phyloP scores from a whole-genome alignment of 192 early-diverging fungal species.

The Jimgerdemannia lactiflua region DNA sequence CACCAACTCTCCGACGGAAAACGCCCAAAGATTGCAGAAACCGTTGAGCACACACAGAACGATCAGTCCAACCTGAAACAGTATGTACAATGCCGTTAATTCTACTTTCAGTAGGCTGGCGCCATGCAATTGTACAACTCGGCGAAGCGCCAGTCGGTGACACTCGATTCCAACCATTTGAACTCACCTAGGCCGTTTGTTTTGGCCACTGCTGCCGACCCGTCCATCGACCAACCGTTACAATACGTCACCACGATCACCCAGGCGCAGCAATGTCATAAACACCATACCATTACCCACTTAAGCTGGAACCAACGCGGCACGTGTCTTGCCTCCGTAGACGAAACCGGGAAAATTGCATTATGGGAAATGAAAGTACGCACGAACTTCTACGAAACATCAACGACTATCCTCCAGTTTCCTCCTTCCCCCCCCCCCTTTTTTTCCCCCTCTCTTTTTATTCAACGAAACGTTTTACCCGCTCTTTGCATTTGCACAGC shows the following conservation, averaged over 20 bases:
- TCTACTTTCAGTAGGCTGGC: no score
- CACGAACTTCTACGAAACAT: not conserved
- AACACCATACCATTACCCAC: conserved; percentile 25
- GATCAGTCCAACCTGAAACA: not conserved
- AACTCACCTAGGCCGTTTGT: not conserved
- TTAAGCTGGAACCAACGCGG: conserved; percentile 35
- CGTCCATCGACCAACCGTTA: not conserved
- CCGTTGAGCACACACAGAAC: not conserved
- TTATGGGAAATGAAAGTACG: conserved; percentile 30
- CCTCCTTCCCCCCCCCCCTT: no score
- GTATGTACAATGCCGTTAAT: not conserved
- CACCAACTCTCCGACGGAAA: not conserved
- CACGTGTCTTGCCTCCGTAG: conserved; percentile 20
- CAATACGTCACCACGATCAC: not conserved
- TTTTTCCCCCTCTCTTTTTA: no score
- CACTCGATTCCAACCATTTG: not conserved
- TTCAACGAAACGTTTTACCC: not conserved
- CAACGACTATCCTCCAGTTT: no score
- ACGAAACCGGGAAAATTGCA: conserved; percentile 31
- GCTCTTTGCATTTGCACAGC: conserved; percentile 7
- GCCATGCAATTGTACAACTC: no score
- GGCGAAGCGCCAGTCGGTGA: no score
- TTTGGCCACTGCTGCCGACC: not conserved
- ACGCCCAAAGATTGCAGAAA: not conserved
- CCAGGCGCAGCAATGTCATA: conserved; percentile 18